phyloP scores from a whole-genome alignment of 495 filamentous ascomycete species.

The Xanthoparmelia taractica region DNA sequence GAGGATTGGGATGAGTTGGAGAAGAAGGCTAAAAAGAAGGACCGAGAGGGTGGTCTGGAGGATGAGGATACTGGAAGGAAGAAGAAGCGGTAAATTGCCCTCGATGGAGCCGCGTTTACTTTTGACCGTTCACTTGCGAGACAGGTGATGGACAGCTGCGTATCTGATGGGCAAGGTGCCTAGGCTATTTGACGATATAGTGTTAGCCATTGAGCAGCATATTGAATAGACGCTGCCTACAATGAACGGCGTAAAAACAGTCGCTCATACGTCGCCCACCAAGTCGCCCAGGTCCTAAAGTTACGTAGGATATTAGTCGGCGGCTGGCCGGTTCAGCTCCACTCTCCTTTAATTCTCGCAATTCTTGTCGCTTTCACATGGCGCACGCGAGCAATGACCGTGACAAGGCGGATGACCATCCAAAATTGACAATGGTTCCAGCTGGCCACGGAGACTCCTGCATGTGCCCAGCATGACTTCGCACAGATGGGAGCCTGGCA shows the following conservation, averaged over 20 bases:
- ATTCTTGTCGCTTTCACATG: too few species aligned
- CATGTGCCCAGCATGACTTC: background rate
- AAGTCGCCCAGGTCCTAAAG: too few species aligned
- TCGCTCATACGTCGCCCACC: too few species aligned
- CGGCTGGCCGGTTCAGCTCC: too few species aligned
- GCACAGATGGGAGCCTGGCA: background rate
- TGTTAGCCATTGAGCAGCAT: background rate
- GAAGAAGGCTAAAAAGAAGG: constrained; percentile 81
- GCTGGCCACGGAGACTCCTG: background rate
- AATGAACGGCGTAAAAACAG: background rate
- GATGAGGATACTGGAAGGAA: constrained; percentile 62
- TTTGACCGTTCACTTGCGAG: background rate
- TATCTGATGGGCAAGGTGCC: background rate
- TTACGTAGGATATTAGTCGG: too few species aligned
- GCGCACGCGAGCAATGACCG: too few species aligned
- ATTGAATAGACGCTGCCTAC: background rate
- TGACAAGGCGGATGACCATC: too few species aligned
- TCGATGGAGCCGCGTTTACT: background rate
- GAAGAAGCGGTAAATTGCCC: constrained; percentile 40
- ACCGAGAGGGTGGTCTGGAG: constrained; percentile 62
- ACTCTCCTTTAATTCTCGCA: too few species aligned
- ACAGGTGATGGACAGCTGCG: background rate
- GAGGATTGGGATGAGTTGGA: constrained; percentile 93
- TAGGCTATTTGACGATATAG: background rate
- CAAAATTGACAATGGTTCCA: background rate